Conservation (phyloP, 2,329 filamentous ascomycete species). For the Knufia petricola region DNA sequence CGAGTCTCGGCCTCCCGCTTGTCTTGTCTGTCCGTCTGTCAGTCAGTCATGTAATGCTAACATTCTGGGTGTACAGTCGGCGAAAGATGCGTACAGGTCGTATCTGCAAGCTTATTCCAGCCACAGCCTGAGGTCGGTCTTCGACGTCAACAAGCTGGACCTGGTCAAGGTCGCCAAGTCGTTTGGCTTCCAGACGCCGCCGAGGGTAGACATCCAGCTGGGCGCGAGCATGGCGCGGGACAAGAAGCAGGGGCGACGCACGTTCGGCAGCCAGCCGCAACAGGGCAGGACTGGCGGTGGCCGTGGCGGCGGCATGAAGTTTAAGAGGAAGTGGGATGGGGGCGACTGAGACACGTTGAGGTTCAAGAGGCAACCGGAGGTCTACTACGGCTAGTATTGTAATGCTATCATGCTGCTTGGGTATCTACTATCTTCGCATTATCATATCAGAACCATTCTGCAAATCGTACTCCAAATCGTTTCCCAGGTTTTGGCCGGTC, state of each 20-base stretch:
- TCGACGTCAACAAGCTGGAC: slow-evolving; percentile 73
- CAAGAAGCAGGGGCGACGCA: slow-evolving; percentile 37
- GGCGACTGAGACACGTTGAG: too few relatives aligned
- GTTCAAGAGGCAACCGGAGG: too few relatives aligned
- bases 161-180: slow-evolving; percentile 74
- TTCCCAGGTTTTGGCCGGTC: slow-evolving; percentile 33
- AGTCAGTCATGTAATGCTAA: slow-evolving; percentile 13
- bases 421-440: slow-evolving; percentile 20
- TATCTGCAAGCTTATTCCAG: slow-evolving; percentile 94
- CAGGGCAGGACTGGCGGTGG: slow-evolving; percentile 32
- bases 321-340: slow-evolving; percentile 40
- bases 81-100: slow-evolving; percentile 67
- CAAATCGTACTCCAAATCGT: slow-evolving; percentile 42
- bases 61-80: slow-evolving; percentile 37
- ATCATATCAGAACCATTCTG: slow-evolving; percentile 48
- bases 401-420: neutral
- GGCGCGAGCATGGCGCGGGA: slow-evolving; percentile 56
- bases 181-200: slow-evolving; percentile 70
- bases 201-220: slow-evolving; percentile 67
- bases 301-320: slow-evolving; percentile 35
- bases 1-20: neutral
- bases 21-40: too few relatives aligned
- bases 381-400: neutral
- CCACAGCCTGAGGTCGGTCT: slow-evolving; percentile 72
- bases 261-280: slow-evolving; percentile 69